A percentile compares a stretch with the other conserved stretches of the same genome.
These are phyloP conservation scores for Phoma sp. DNA, from an alignment of 2,329 filamentous ascomycete genomes.

Conservation along the genomic window DNA sequence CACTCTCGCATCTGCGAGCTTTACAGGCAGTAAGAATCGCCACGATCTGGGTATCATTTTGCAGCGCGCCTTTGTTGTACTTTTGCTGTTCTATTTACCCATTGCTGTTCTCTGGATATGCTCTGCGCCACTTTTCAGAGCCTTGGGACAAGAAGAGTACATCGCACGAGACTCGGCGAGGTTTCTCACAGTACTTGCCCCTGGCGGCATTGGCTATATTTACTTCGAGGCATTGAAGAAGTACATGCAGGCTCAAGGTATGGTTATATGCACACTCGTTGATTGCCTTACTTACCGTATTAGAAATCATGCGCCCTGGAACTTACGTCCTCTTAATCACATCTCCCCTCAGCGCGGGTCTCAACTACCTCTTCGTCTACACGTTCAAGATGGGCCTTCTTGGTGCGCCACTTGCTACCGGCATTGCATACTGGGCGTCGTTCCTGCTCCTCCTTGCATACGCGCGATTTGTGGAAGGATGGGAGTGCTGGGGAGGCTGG, in stretches of 20 bases:
- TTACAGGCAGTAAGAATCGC: constrained; percentile 80
- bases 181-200: constrained; percentile 76
- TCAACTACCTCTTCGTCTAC: constrained; percentile 75
- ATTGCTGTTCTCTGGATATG: constrained; percentile 76
- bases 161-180: constrained; percentile 75
- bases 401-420: constrained; percentile 81
- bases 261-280: background rate
- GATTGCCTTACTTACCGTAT: constrained; percentile 14
- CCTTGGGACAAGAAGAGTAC: constrained; percentile 77
- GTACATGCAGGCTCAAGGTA: constrained; percentile 64
- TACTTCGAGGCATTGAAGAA: constrained; percentile 81
- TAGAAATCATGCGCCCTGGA: constrained; percentile 68
- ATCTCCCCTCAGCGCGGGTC: constrained; percentile 62
- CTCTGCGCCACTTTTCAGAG: constrained; percentile 74
- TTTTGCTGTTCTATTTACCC: constrained; percentile 74
- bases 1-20: constrained; percentile 81
- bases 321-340: constrained; percentile 67
- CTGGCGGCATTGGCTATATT: constrained; percentile 83
- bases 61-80: constrained; percentile 75
- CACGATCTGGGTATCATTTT: constrained; percentile 79
- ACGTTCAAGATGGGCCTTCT: constrained; percentile 72
- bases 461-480: constrained; percentile 71
- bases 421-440: constrained; percentile 84
- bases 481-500: constrained; percentile 80
- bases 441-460: constrained; percentile 79